Conservation (phyloP, 306 rosid genomes). For the Cucurbita ficifolia region DNA sequence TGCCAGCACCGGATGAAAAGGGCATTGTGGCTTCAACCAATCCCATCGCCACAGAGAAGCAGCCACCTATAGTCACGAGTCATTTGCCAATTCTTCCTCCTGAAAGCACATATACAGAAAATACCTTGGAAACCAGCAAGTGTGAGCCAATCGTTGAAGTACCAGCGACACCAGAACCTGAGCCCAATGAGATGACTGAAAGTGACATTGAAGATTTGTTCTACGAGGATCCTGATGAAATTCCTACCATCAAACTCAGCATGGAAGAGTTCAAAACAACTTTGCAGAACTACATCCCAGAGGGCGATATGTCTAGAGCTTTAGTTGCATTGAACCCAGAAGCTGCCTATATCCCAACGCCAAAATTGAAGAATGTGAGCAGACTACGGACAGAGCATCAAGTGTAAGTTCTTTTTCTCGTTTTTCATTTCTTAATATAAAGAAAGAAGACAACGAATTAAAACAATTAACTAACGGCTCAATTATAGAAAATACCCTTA, state of each 20-base stretch:
- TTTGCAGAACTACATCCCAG: conserved; percentile 26
- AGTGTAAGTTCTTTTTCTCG: conserved; percentile 40
- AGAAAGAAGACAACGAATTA: not conserved
- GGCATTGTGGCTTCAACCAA: conserved; percentile 30
- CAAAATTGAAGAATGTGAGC: conserved; percentile 66
- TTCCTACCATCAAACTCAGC: conserved; percentile 37
- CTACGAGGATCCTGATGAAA: conserved; percentile 56
- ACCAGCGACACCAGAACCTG: conserved; percentile 73
- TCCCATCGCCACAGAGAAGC: conserved; percentile 22
- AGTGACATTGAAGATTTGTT: conserved; percentile 67
- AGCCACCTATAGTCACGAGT: conserved; percentile 23
- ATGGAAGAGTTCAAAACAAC: conserved; percentile 24
- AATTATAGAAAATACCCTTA: no score
- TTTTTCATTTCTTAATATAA: not conserved
- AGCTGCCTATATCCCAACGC: conserved; percentile 51
- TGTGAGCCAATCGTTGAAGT: conserved; percentile 88
- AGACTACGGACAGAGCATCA: conserved; percentile 89
- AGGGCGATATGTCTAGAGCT: conserved; percentile 66
- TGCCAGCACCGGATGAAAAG: conserved; percentile 82
- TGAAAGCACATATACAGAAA: conserved; percentile 22
- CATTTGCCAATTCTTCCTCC: conserved; percentile 34
- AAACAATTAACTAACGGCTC: not conserved
- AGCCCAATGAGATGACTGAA: conserved; percentile 29
- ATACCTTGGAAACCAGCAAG: conserved; percentile 10
- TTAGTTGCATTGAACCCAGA: conserved; percentile 53